Base-by-base conservation (phyloP, 2,329 filamentous ascomycete genomes). In the Calonectria hawksworthii region DNA sequence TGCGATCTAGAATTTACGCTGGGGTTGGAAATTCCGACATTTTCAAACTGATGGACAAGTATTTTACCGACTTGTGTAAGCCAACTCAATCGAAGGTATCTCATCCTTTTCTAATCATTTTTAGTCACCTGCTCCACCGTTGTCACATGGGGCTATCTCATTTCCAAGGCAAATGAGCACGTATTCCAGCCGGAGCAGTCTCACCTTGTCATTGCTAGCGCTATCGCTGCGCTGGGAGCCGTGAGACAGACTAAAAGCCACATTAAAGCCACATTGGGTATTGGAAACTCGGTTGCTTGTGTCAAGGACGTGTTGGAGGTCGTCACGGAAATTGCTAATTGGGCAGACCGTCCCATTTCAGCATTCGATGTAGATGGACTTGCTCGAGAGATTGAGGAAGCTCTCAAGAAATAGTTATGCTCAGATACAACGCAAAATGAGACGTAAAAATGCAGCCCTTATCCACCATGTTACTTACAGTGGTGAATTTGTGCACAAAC, bases 21-120 rank as follows among this genome's bases (percentile, higher is more conserved):
- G 74, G 75, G 2, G 75, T 76, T 23, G 75, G 75, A 13, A 77
- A 77, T 41, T 76, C 74, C 7, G 74, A 69, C 11, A 77, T 77
- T 18, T 77, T 77, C 47, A 50, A 54, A 13, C 28, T 76, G 64
- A 77, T 77, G 75, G 66, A 76, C 2, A 77, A 59, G 16, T 76
- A 76, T 32, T 77, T 77, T 54, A 76, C 75, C 11, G 75, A 77
- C 54, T 26, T 77, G 16, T 76, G 75, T 74, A 64, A 63, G 75
- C 54, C 16, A 28, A 14, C 18, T 11, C 11, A 16, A 10, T 38
- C 41, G 6, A 10, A 26, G 21, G 18, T 34, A 18, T 41, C 8
- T n/a, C 10, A 5, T 13, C 11, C 18, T 51, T 30, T 38, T 23
- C 68, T 76, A 13, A 74, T 23, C 2, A 30, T n/a, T 26, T 38